A percentile compares a stretch with the other conserved stretches of the same genome.
These are phyloP conservation scores for Globisporangium acanthophoron DNA, from an alignment of 352 stramenopile genomes.

Conservation along the genomic window DNA sequence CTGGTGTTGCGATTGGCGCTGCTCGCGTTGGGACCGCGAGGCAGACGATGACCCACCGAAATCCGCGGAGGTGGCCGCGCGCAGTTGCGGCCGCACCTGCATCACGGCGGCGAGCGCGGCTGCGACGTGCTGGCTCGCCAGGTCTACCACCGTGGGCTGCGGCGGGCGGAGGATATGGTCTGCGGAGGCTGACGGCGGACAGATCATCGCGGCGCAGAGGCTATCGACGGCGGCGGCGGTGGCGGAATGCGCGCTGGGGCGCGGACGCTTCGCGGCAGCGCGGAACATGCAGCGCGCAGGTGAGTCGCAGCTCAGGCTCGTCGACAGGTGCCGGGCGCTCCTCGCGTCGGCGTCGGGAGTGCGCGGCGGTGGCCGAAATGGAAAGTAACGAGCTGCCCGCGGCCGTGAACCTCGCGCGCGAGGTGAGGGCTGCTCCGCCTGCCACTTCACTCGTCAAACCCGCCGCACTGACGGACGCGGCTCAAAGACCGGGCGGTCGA, in stretches of 20 bases:
- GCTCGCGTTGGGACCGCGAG: neutral
- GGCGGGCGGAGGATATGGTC: neutral
- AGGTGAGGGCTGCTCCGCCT: neutral
- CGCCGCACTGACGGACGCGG: neutral
- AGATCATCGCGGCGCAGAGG: no score
- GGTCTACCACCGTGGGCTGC: neutral
- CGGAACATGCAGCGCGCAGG: constrained; percentile 3
- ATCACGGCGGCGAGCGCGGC: constrained; percentile 6
- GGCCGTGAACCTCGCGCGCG: no score
- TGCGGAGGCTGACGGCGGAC: no score
- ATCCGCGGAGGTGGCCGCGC: neutral
- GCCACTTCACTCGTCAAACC: neutral
- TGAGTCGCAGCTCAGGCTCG: no score
- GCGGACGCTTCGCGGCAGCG: constrained; percentile 8
- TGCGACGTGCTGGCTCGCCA: constrained; percentile 7
- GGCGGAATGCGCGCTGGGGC: neutral
- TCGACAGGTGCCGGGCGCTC: neutral
- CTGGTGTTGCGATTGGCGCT: neutral
- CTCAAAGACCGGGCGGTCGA: neutral
- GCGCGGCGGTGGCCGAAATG: constrained; percentile 14
- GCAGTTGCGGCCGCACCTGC: constrained; percentile 6
- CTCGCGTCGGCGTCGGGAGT: neutral
- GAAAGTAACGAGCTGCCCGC: constrained; percentile 11
- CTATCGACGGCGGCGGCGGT: neutral
- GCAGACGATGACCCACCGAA: constrained; percentile 2